Conservation (phyloP, 2,329 filamentous ascomycete species). For the Gliomastix tumulicola region DNA sequence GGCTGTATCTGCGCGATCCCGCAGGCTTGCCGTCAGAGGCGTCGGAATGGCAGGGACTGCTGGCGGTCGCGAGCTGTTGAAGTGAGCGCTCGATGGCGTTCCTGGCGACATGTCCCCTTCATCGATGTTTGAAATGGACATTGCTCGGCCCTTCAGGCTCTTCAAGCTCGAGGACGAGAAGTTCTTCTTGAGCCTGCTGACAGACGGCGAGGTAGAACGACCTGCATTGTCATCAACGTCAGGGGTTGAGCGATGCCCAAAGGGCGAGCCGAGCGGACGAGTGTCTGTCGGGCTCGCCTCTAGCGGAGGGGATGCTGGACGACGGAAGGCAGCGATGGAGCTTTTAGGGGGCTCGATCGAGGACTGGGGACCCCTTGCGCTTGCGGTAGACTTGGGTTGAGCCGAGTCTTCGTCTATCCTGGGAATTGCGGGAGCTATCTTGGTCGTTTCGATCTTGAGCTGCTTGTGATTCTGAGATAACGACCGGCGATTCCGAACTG, state of each 20-base stretch:
- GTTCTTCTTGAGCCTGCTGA: slow-evolving; percentile 51
- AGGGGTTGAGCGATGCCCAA: slow-evolving; percentile 20
- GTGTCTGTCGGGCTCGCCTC: slow-evolving; percentile 18
- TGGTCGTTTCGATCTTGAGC: slow-evolving; percentile 77
- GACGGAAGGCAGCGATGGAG: slow-evolving; percentile 6
- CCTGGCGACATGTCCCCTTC: slow-evolving; percentile 60
- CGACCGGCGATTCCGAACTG: slow-evolving; percentile 68
- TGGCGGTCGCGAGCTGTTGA: slow-evolving; percentile 44
- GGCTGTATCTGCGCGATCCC: slow-evolving; percentile 47
- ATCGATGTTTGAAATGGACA: slow-evolving; percentile 58
- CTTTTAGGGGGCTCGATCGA: too few species aligned
- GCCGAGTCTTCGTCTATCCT: too few species aligned
- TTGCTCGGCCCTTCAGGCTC: slow-evolving; percentile 66
- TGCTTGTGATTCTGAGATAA: slow-evolving; percentile 77
- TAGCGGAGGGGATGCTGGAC: slow-evolving; percentile 15
- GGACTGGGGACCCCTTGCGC: too few species aligned
- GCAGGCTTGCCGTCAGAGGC: slow-evolving; percentile 56
- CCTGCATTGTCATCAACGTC: slow-evolving; percentile 28
- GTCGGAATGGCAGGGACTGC: slow-evolving; percentile 58
- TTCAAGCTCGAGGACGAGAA: slow-evolving; percentile 64
- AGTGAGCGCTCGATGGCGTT: slow-evolving; percentile 67
- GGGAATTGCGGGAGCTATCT: too few species aligned
- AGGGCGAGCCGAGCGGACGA: slow-evolving; percentile 18
- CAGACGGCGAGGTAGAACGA: slow-evolving; percentile 46
- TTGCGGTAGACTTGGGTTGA: too few species aligned